Evolutionary conservation across 257 asterid species (phyloP), one percentile per base, ranked within the genome.

Genomic region (Plantago elongata): DNA sequence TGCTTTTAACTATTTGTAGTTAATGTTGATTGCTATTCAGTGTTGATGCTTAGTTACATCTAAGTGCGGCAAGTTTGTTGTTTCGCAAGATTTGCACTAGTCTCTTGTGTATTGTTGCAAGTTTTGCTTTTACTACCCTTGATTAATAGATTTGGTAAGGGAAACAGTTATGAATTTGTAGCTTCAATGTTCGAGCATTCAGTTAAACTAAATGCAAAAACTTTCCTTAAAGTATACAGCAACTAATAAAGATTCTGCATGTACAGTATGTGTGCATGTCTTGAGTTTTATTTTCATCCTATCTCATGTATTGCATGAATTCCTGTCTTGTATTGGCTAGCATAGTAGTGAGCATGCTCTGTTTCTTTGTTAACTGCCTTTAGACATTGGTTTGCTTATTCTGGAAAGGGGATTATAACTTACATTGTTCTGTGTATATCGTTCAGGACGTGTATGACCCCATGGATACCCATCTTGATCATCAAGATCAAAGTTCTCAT

Each of bases 401-500:
- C 45, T 62, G 45, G 54, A 16, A 13, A 22, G 14, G 12, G 38
- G 48, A 10, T 57, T n/a, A 37, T 12, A 37, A 9, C 30, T 48
- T 47, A 16, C 40, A 45, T 62, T 15, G 22, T 71, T 6, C 57
- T 42, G 11, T 66, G 57, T 71, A 55, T 66, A 64, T 67, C 63
- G 58, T 59, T 66, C 78, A 88, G 96, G 94, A 82, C 50, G 66
- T 74, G 52, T 74, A 84, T 42, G 84, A 74, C 57, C 64, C 87
- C 56, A 60, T 38, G 30, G 54, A 60, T 67, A 68, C 62, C 65
- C 86, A 71, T 77, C 75, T 69, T 30, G 71, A 63, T 75, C 74
- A 57, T 63, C 78, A 68, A 44, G 83, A 82, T 62, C 81, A 68
- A 68, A 72, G 62, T 43, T 75, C 81, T 59, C 79, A 43, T 58